Base-by-base conservation (phyloP, 1,284 basidiomycete genomes). In the Trichosporon faecale region DNA sequence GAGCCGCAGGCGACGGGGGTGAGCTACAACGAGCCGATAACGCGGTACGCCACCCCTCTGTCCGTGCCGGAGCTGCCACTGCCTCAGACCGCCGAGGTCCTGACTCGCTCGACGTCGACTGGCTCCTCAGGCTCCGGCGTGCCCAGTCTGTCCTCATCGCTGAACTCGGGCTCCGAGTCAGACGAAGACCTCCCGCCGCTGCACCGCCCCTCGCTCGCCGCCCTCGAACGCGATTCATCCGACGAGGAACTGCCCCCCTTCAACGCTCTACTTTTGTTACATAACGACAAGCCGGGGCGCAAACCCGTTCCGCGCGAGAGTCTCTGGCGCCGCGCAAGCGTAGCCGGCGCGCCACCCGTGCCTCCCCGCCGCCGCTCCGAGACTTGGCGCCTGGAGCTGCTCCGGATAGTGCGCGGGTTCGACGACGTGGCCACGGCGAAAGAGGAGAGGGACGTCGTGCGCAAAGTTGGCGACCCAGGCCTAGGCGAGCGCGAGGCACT, bases 401-500 rank as follows among this genome's bases (percentile, higher is more conserved):
- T 61, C 16, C 27, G 18, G 11, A n/a, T 61, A 29, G 57, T 61
- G 16, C 16, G 57, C 16, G 57, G 57, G 29, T 61, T 61, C 29
- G 57, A 61, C 29, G 27, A 29, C 11, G 16, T 61, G 27, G 57
- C 57, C 16, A 33, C 27, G 27, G 57, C 57, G 18, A 8, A 27
- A 11, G 57, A 61, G 57, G 57, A 29, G 29, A 29, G 27, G 29
- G 57, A 31, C 16, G 57, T 21, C 21, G 27, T 29, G 29, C 57
- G 57, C 27, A 31, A 31, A 27, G 18, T 61, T 2, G 57, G 27
- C 12, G 57, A 31, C 14, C 25, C 27, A 14, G 57, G 16, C 1
- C 29, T 61, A 7, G 57, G 57, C 3, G 57, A 61, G 31, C 57
- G 57, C 57, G 57, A 61, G 27, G 57, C 57, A 23, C 57, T 61